phyloP scores from a whole-genome alignment of 1,139 yeast genomes.

The Insectozyma bohioensis region DNA sequence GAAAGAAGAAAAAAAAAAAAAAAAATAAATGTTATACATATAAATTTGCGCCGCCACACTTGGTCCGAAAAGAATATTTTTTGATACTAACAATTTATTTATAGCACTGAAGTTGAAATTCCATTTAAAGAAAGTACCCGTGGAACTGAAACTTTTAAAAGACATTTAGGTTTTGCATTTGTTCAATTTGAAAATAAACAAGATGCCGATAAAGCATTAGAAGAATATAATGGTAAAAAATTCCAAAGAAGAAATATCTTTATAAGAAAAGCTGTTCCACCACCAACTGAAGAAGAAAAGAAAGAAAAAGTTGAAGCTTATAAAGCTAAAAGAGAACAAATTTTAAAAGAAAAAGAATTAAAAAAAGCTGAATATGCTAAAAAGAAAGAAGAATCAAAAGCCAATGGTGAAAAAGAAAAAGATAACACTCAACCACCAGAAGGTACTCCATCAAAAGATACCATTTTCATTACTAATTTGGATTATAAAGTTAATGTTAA shows the following conservation, averaged over 20 bases:
- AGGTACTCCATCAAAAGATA: constrained; percentile 54
- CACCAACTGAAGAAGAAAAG: constrained; percentile 51
- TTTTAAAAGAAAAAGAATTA: constrained; percentile 22
- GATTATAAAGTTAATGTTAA: constrained; percentile 48
- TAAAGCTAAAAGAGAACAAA: constrained; percentile 34
- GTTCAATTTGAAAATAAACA: constrained; percentile 49
- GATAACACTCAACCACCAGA: constrained; percentile 39
- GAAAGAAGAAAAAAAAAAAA: too few species aligned
- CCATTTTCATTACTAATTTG: constrained; percentile 59
- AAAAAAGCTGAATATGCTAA: constrained; percentile 18
- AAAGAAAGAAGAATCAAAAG: constrained; percentile 17
- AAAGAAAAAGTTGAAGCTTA: constrained; percentile 37
- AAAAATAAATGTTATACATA: too few species aligned
- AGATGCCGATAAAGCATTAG: constrained; percentile 50
- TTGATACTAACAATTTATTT: constrained; percentile 9
- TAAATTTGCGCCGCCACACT: too few species aligned
- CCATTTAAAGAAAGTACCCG: constrained; percentile 38
- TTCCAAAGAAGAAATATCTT: constrained; percentile 49
- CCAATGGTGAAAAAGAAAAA: constrained; percentile 12
- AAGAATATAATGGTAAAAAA: constrained; percentile 41
- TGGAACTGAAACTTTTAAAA: constrained; percentile 32
- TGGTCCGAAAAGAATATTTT: too few species aligned
- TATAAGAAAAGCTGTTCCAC: constrained; percentile 53
- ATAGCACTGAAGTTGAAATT: constrained; percentile 36
- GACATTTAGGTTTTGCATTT: constrained; percentile 55